A percentile compares a stretch with the other conserved stretches of the same genome.
Conservation (phyloP, 805 yeast species). For the Metschnikowia chrysomelidarum region DNA sequence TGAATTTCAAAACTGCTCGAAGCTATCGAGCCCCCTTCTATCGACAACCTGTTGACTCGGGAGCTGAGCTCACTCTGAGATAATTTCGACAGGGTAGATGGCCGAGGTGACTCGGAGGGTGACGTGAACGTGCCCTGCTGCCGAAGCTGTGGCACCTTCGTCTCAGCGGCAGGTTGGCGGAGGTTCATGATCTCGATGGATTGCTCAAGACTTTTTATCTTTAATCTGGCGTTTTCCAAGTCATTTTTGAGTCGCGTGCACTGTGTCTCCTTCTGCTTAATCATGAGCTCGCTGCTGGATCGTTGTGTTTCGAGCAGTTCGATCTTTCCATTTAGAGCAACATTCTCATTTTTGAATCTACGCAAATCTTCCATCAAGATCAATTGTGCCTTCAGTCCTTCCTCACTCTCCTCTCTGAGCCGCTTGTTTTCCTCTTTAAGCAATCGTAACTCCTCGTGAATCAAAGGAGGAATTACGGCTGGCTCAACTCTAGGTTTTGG, state of each 20-base stretch:
- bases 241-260: constrained; percentile 59
- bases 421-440: constrained; percentile 53
- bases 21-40: constrained; percentile 24
- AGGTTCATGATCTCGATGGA: constrained; percentile 31
- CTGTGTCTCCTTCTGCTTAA: constrained; percentile 71
- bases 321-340: constrained; percentile 5
- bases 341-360: constrained; percentile 29
- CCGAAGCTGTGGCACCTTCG: constrained; percentile 7
- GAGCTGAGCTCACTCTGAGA: constrained; percentile 39
- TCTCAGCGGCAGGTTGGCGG: constrained; percentile 22
- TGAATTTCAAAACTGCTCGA: background rate
- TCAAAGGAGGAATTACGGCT: constrained; percentile 4
- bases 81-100: constrained; percentile 17
- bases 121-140: constrained; percentile 10
- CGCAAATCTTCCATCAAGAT: constrained; percentile 25
- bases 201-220: constrained; percentile 52
- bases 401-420: constrained; percentile 34
- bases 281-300: constrained; percentile 47
- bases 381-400: constrained; percentile 23
- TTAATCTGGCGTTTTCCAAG: constrained; percentile 54
- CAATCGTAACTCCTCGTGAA: constrained; percentile 29
- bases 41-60: constrained; percentile 39
- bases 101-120: constrained; percentile 17
- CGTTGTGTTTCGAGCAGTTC: constrained; percentile 26
- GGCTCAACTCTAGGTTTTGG: background rate